Conservation (phyloP, 805 yeast species). For the Cyberlindnera suaveolens region DNA sequence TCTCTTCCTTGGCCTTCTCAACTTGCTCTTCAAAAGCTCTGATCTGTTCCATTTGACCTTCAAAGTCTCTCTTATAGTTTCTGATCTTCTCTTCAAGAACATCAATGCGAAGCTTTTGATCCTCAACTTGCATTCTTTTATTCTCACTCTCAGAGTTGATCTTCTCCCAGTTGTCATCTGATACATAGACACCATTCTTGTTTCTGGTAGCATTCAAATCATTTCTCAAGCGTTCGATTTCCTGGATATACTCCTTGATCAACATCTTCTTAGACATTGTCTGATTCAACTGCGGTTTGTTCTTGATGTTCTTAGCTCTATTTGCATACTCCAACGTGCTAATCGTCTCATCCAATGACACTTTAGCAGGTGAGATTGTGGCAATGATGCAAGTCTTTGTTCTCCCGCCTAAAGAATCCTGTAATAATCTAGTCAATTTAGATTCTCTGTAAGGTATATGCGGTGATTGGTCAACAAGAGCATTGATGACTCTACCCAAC, state of each 20-base stretch:
- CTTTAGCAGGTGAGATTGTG: slow-evolving; percentile 72
- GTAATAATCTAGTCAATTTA: slow-evolving; percentile 69
- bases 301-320: slow-evolving; percentile 70
- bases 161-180: slow-evolving; percentile 42
- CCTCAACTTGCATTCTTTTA: slow-evolving; percentile 41
- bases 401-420: slow-evolving; percentile 79
- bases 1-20: slow-evolving; percentile 10
- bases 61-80: slow-evolving; percentile 35
- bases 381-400: slow-evolving; percentile 82
- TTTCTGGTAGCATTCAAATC: slow-evolving; percentile 59
- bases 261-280: slow-evolving; percentile 52
- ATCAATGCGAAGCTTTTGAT: slow-evolving; percentile 41
- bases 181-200: slow-evolving; percentile 62
- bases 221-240: slow-evolving; percentile 48
- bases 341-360: slow-evolving; percentile 66
- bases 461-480: slow-evolving; percentile 51
- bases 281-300: slow-evolving; percentile 57
- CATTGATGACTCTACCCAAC: slow-evolving; percentile 80
- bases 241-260: slow-evolving; percentile 45
- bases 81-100: slow-evolving; percentile 43
- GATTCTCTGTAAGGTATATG: slow-evolving; percentile 86
- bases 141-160: slow-evolving; percentile 41
- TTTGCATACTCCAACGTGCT: slow-evolving; percentile 82
- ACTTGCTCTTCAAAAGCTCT: slow-evolving; percentile 12
- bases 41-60: slow-evolving; percentile 27